phyloP scores from a whole-genome alignment of 768 basidiomycete species.

The Termitomyces sp. region DNA sequence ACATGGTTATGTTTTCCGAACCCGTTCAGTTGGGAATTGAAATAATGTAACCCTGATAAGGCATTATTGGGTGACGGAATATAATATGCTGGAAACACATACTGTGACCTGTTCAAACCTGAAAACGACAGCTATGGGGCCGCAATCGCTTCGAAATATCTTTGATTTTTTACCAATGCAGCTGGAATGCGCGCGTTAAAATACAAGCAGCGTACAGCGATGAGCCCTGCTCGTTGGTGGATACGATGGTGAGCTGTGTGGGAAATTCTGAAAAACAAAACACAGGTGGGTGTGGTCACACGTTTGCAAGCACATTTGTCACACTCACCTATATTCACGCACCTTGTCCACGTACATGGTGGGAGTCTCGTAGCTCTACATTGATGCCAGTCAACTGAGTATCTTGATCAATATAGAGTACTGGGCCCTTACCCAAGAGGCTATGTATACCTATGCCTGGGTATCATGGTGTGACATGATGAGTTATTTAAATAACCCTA shows the following conservation, averaged over 20 bases:
- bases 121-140: background rate
- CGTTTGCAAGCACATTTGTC: background rate
- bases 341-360: background rate
- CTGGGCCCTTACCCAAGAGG: background rate
- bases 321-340: background rate
- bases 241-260: slow-evolving; percentile 16
- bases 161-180: background rate
- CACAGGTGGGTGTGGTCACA: background rate
- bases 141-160: background rate
- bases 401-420: background rate
- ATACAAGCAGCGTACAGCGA: background rate
- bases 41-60: slow-evolving; percentile 12
- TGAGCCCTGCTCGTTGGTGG: slow-evolving; percentile 1
- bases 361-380: background rate
- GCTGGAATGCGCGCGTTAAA: background rate
- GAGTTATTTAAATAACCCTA: background rate
- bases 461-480: background rate
- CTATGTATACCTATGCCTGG: background rate
- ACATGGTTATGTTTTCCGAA: slow-evolving; percentile 11
- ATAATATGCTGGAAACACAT: slow-evolving; percentile 12
- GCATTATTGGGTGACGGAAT: slow-evolving; percentile 13
- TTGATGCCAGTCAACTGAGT: background rate
- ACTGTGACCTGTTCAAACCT: background rate
- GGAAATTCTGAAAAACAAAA: slow-evolving; percentile 18
- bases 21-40: slow-evolving; percentile 3